A percentile compares a stretch with the other conserved stretches of the same genome.
phyloP scores from a whole-genome alignment of 2,329 filamentous ascomycete species.

The Aurifilum marmelostoma region DNA sequence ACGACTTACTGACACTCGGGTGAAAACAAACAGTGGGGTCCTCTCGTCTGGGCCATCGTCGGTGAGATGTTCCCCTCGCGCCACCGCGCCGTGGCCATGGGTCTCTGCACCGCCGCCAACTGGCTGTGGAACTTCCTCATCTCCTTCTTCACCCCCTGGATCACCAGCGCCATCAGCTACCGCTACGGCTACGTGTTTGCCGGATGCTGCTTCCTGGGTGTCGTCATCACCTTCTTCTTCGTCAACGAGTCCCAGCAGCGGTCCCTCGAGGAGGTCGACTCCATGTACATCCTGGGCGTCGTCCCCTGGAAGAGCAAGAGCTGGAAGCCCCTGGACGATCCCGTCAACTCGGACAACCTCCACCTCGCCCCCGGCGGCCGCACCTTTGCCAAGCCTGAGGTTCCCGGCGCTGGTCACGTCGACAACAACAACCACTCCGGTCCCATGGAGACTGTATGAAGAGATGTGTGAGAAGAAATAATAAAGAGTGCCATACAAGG shows the following conservation, averaged over 20 bases:
- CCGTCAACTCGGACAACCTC: constrained; percentile 27
- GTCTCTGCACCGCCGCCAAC: constrained; percentile 48
- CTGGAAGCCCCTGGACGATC: constrained; percentile 41
- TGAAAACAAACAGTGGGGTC: constrained; percentile 63
- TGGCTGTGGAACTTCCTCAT: constrained; percentile 67
- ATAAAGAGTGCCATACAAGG: too few relatives aligned
- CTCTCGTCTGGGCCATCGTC: constrained; percentile 69
- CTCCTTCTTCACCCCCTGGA: constrained; percentile 71
- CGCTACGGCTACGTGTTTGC: constrained; percentile 68
- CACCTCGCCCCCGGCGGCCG: constrained; percentile 27
- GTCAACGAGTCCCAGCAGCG: constrained; percentile 65
- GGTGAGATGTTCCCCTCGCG: constrained; percentile 52
- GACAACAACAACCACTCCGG: constrained; percentile 17
- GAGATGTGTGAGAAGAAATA: not conserved
- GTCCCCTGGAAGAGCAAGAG: constrained; percentile 58
- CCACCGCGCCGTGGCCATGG: constrained; percentile 29
- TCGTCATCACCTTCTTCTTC: constrained; percentile 67
- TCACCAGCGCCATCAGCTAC: constrained; percentile 63
- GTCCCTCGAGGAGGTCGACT: constrained; percentile 69
- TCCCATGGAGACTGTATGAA: constrained; percentile 20
- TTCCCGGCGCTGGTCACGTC: constrained; percentile 25
- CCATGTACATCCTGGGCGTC: constrained; percentile 63
- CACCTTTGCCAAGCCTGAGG: constrained; percentile 25
- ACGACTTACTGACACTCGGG: constrained; percentile 42
- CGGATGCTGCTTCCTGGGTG: constrained; percentile 60